phyloP scores from a whole-genome alignment of 2,329 filamentous ascomycete genomes.

The Plenodomus biglobosus region DNA sequence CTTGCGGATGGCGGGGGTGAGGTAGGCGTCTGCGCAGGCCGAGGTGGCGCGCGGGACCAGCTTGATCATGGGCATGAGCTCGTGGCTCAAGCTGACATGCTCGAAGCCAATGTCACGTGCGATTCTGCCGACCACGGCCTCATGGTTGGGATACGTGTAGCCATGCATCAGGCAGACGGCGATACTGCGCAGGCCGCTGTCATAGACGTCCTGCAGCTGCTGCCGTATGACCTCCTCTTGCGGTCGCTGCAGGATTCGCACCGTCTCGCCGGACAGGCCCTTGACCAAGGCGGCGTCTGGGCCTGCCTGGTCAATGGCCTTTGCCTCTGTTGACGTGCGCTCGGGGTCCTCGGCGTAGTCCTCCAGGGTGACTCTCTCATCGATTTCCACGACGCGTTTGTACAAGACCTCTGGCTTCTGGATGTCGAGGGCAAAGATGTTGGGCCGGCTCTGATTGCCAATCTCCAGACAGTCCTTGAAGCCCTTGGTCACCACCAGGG shows the following conservation, averaged over 20 bases:
- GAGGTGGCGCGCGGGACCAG: constrained; percentile 74
- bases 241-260: constrained; percentile 68
- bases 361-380: constrained; percentile 87
- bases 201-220: constrained; percentile 67
- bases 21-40: constrained; percentile 77
- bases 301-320: constrained; percentile 51
- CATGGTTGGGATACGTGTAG: constrained; percentile 87
- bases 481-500: constrained; percentile 81
- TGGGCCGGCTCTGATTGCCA: constrained; percentile 85
- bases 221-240: constrained; percentile 58
- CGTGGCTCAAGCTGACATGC: constrained; percentile 78
- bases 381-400: constrained; percentile 80
- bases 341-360: constrained; percentile 88
- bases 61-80: constrained; percentile 88
- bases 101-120: constrained; percentile 79
- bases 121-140: constrained; percentile 73
- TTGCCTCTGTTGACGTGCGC: constrained; percentile 59
- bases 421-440: constrained; percentile 89
- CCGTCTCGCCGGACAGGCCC: constrained; percentile 72
- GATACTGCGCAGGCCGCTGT: constrained; percentile 74
- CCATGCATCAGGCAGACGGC: constrained; percentile 91
- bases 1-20: constrained; percentile 76
- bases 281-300: constrained; percentile 61
- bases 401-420: constrained; percentile 85
- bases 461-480: constrained; percentile 88